Evolutionary conservation across 2,329 filamentous ascomycete genomes (phyloP), one percentile per base, ranked within the genome.

Genomic region (Didymellaceae sp.): DNA sequence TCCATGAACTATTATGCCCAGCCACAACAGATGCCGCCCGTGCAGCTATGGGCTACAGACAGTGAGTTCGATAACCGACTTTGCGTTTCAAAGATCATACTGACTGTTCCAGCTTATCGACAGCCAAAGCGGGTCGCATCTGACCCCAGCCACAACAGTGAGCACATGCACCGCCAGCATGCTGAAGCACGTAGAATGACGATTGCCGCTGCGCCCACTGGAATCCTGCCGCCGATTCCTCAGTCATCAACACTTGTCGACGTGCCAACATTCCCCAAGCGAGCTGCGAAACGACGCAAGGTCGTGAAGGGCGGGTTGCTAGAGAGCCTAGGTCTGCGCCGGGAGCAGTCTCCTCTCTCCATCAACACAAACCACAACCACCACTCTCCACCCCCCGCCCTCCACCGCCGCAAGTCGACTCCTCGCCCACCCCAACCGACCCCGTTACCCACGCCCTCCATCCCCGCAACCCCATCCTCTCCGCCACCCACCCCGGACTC

Each of bases 111-210:
- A 13, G 9, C 16, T 39, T 16, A 16, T 21, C 21, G 7, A 16
- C 16, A 13, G 7, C 26, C 17, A 22, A 18, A 39, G n/a, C n/a
- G n/a, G n/a, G n/a, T n/a, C n/a, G n/a, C n/a, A n/a, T n/a, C n/a
- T 24, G 26, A 20, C 3, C 21, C 14, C 1, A 39, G 21, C 26
- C 39, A 11, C 20, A 26, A 21, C 40, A 56, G 52, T 30, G 41
- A 55, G 17, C 34, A 45, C 3, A 8, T 10, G 13, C 53, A 34
- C 25, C 28, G 34, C 4, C 31, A 49, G 11, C 55, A 46, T 11
- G 55, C 10, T 10, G 43, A 51, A n/a, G 45, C 33, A 5, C 30
- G 31, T 5, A 45, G 45, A 31, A 40, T 5, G n/a, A 34, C 43
- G 3, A 45, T 45, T 6, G 45, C 54, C 2, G 32, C 26, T 5